Conservation (phyloP, 768 basidiomycete genomes). For the Calocybe indica region DNA sequence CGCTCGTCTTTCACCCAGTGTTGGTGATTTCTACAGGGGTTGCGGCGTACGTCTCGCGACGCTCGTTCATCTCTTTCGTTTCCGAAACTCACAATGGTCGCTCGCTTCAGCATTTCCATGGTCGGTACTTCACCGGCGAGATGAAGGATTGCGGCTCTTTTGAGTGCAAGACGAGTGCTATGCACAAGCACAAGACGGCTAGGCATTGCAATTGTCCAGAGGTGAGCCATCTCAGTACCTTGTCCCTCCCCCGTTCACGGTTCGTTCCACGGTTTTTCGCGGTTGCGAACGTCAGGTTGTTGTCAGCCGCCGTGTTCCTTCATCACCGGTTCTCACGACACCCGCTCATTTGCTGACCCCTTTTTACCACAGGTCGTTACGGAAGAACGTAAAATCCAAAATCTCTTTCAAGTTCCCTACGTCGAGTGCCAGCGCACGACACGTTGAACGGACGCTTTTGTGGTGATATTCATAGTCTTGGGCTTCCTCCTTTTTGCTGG, state of each 20-base stretch:
- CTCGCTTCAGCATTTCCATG: constrained; percentile 38
- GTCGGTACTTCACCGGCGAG: constrained; percentile 42
- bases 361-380: constrained; percentile 26
- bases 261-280: neutral
- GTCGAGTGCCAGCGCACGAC: constrained; percentile 32
- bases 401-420: constrained; percentile 39
- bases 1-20: constrained; percentile 17
- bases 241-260: no score
- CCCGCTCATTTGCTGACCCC: neutral
- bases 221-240: constrained; percentile 18
- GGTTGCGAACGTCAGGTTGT: neutral
- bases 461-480: no score
- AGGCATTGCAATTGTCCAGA: constrained; percentile 35
- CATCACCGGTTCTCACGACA: neutral
- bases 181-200: constrained; percentile 39
- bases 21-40: constrained; percentile 45
- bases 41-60: constrained; percentile 34
- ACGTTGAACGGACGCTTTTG: constrained; percentile 18
- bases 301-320: neutral
- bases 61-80: neutral
- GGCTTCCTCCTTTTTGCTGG: neutral
- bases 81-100: constrained; percentile 5
- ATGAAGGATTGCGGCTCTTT: constrained; percentile 31
- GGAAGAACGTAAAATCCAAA: constrained; percentile 38
- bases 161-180: constrained; percentile 31